Percentiles rank a stretch among this genome's conserved stretches.
Conservation (phyloP, 2,329 filamentous ascomycete genomes). For the Fusarium miscanthi region DNA sequence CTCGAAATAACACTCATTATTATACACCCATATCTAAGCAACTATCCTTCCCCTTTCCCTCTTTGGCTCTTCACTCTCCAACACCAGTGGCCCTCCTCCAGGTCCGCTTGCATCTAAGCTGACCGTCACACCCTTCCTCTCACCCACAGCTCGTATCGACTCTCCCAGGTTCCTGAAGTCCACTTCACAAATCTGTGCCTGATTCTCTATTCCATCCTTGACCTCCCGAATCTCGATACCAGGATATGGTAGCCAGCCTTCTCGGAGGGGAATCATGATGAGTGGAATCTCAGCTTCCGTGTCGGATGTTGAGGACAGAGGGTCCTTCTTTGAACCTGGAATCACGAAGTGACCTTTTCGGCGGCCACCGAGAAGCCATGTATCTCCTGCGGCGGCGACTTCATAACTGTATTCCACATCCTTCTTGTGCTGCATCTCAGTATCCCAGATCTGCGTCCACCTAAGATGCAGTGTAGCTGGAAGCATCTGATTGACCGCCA, state of each 20-base stretch:
- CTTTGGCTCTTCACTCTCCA: slow-evolving; percentile 66
- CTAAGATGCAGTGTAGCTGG: slow-evolving; percentile 70
- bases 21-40: slow-evolving; percentile 41
- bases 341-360: slow-evolving; percentile 82
- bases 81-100: slow-evolving; percentile 72
- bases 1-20: background rate
- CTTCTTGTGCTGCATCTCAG: slow-evolving; percentile 52
- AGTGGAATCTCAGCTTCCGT: slow-evolving; percentile 72
- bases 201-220: slow-evolving; percentile 45
- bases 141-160: slow-evolving; percentile 78
- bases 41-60: slow-evolving; percentile 52
- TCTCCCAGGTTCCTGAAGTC: slow-evolving; percentile 84
- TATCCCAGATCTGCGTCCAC: slow-evolving; percentile 73
- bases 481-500: slow-evolving; percentile 73
- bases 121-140: slow-evolving; percentile 78
- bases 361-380: slow-evolving; percentile 87
- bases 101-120: slow-evolving; percentile 75
- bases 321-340: slow-evolving; percentile 55
- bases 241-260: slow-evolving; percentile 83
- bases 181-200: slow-evolving; percentile 71
- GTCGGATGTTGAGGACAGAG: slow-evolving; percentile 58
- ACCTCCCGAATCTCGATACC: slow-evolving; percentile 80
- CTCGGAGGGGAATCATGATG: slow-evolving; percentile 81
- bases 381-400: slow-evolving; percentile 76
- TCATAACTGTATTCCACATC: slow-evolving; percentile 86